phyloP scores from a whole-genome alignment of 2,329 filamentous ascomycete genomes.

The Penicillium griseofulvum region DNA sequence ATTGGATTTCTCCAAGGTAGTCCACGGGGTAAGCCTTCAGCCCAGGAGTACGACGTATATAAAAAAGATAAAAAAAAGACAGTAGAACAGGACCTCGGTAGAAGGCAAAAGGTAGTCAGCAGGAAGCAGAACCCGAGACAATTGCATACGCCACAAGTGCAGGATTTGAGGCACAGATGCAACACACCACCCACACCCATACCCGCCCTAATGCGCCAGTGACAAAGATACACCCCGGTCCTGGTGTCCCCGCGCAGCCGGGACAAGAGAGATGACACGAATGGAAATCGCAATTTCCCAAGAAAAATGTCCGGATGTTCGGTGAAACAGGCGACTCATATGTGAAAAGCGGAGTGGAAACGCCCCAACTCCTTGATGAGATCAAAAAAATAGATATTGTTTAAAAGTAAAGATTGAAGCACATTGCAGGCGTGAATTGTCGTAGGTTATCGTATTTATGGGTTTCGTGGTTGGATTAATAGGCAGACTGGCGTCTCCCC shows the following conservation, averaged over 20 bases:
- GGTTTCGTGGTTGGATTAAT: conserved; percentile 13
- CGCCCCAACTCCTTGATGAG: not conserved
- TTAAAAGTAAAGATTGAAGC: not conserved
- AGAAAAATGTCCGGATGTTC: conserved; percentile 14
- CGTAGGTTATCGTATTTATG: conserved; percentile 1
- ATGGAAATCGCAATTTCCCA: not conserved
- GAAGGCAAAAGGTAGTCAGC: not conserved
- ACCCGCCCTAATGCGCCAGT: conserved; percentile 11
- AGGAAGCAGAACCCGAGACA: not conserved
- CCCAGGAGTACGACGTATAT: not conserved
- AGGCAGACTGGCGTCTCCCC: conserved; percentile 29
- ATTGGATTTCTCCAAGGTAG: not conserved
- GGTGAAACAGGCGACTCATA: not conserved
- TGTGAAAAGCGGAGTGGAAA: conserved; percentile 8
- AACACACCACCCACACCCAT: conserved; percentile 6
- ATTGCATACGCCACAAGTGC: conserved; percentile 15
- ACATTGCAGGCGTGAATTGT: conserved; percentile 3
- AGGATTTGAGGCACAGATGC: conserved; percentile 1
- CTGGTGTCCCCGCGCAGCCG: not conserved
- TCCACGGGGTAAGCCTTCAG: not conserved
- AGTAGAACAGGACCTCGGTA: not conserved
- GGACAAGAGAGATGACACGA: conserved; percentile 12
- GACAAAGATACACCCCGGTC: conserved; percentile 5
- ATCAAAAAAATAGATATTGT: not conserved
- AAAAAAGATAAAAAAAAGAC: not conserved